A percentile compares a stretch with the other conserved stretches of the same genome.
Conservation (phyloP, 768 basidiomycete genomes). For the Lentinus brumalis region DNA sequence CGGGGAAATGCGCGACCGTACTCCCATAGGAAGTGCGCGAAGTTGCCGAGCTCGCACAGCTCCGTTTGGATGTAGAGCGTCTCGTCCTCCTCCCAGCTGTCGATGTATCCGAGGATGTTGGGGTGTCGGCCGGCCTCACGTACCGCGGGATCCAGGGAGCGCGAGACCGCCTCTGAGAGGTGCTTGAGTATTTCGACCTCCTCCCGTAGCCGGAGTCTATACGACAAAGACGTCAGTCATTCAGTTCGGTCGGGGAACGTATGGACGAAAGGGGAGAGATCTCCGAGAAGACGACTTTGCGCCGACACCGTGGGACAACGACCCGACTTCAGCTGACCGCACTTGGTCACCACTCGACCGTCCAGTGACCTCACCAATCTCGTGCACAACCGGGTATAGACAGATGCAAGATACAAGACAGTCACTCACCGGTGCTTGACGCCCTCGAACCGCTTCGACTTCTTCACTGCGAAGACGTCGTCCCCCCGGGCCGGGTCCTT, state of each 20-base stretch:
- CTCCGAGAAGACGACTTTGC: not conserved
- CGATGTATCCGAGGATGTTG: conserved; percentile 85
- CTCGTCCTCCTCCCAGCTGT: conserved; percentile 95
- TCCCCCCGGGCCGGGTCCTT: conserved; percentile 42
- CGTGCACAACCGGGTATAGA: not conserved
- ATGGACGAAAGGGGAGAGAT: conserved; percentile 2
- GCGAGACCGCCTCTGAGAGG: conserved; percentile 46
- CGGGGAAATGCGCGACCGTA: conserved; percentile 83
- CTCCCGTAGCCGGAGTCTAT: conserved; percentile 83
- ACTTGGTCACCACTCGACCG: not conserved
- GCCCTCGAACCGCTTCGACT: conserved; percentile 91
- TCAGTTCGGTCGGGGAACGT: not conserved
- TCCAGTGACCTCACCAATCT: not conserved
- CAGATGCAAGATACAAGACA: conserved; percentile 2
- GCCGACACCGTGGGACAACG: not conserved
- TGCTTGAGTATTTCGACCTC: conserved; percentile 92
- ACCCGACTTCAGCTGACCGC: not conserved
- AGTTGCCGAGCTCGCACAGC: conserved; percentile 90
- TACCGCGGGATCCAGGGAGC: conserved; percentile 29
- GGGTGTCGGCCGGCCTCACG: conserved; percentile 50
- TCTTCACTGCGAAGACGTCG: conserved; percentile 84
- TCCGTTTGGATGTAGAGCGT: conserved; percentile 91
- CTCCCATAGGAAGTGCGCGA: conserved; percentile 88
- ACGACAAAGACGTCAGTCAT: conserved; percentile 3
- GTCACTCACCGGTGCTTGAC: conserved; percentile 78